A percentile compares a stretch with the other conserved stretches of the same genome.
These are phyloP conservation scores for Emericellopsis cladophorae DNA, from an alignment of 2,329 filamentous ascomycete species.

Conservation along the genomic window DNA sequence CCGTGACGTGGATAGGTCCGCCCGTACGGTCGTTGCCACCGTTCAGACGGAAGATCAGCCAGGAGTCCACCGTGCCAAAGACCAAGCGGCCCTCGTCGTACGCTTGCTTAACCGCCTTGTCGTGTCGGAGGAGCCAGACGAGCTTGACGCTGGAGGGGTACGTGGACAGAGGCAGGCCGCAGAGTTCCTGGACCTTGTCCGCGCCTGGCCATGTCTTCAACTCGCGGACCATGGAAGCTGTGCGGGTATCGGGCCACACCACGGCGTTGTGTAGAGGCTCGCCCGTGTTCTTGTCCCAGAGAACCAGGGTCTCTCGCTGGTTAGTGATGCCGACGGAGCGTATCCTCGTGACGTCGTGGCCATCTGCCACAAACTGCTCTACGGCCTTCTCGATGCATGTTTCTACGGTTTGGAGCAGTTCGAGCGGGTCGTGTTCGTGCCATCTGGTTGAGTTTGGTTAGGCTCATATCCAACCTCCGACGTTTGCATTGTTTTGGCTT, in stretches of 20 bases:
- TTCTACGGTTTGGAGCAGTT: constrained; percentile 60
- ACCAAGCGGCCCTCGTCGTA: constrained; percentile 61
- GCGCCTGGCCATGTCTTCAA: constrained; percentile 55
- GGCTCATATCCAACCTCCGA: no score
- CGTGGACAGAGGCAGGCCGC: constrained; percentile 68
- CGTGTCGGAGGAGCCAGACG: constrained; percentile 62
- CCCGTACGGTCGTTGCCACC: constrained; percentile 60
- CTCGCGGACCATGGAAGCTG: constrained; percentile 58
- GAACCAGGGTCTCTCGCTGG: constrained; percentile 70
- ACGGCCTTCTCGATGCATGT: constrained; percentile 66
- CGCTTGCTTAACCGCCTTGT: constrained; percentile 51
- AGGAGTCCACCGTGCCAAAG: constrained; percentile 75
- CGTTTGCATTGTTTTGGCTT: no score
- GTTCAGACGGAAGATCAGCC: constrained; percentile 70
- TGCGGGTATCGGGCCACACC: constrained; percentile 73
- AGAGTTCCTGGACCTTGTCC: constrained; percentile 53
- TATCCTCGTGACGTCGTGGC: constrained; percentile 56
- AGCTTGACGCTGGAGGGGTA: constrained; percentile 73
- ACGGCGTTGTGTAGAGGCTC: constrained; percentile 71
- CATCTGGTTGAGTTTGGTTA: constrained; percentile 37
- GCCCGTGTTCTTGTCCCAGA: constrained; percentile 68
- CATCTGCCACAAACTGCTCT: constrained; percentile 52
- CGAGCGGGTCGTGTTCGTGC: constrained; percentile 74
- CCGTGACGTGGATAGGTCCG: constrained; percentile 58
- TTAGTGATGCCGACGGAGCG: constrained; percentile 70